Percentiles rank a stretch among this genome's conserved stretches.
Evolutionary conservation across 2,329 filamentous ascomycete species (phyloP).

Genomic region (Aureobasidium sp.): DNA sequence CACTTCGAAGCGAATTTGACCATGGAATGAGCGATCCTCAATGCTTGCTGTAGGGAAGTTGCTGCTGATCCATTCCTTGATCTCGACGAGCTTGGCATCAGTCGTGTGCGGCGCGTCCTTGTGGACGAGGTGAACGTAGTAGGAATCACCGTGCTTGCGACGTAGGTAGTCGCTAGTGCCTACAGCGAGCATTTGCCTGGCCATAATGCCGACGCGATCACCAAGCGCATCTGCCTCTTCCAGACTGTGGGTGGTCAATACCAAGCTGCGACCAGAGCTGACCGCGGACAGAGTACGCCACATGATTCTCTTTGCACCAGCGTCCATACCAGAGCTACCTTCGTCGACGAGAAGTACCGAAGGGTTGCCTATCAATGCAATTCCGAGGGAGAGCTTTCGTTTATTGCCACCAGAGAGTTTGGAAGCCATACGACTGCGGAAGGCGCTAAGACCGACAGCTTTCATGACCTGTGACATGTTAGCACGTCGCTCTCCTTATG

Average conservation of each 20-base stretch:
- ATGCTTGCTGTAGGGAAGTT: slow-evolving; percentile 58
- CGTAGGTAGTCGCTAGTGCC: slow-evolving; percentile 68
- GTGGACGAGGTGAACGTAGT: slow-evolving; percentile 76
- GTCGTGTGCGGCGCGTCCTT: slow-evolving; percentile 64
- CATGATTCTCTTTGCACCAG: slow-evolving; percentile 84
- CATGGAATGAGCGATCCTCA: slow-evolving; percentile 70
- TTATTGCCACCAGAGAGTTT: slow-evolving; percentile 87
- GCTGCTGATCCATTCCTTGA: slow-evolving; percentile 57
- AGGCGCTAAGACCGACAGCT: slow-evolving; percentile 68
- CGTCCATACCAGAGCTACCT: slow-evolving; percentile 81
- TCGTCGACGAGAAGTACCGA: slow-evolving; percentile 82
- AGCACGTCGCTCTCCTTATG: not conserved
- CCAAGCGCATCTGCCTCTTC: slow-evolving; percentile 89
- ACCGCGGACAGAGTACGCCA: slow-evolving; percentile 75
- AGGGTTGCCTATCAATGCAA: slow-evolving; percentile 88
- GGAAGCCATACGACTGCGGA: slow-evolving; percentile 64
- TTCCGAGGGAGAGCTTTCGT: slow-evolving; percentile 80
- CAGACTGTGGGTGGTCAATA: slow-evolving; percentile 91
- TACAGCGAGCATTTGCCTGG: slow-evolving; percentile 74
- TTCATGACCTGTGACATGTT: slow-evolving; percentile 37
- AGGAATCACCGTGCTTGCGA: slow-evolving; percentile 64
- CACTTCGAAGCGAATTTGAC: slow-evolving; percentile 78
- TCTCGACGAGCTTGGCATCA: slow-evolving; percentile 56
- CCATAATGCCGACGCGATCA: slow-evolving; percentile 75
- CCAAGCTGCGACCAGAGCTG: slow-evolving; percentile 66